Evolutionary conservation across 768 basidiomycete species (phyloP).

Genomic region (Mrakia blollopis): DNA sequence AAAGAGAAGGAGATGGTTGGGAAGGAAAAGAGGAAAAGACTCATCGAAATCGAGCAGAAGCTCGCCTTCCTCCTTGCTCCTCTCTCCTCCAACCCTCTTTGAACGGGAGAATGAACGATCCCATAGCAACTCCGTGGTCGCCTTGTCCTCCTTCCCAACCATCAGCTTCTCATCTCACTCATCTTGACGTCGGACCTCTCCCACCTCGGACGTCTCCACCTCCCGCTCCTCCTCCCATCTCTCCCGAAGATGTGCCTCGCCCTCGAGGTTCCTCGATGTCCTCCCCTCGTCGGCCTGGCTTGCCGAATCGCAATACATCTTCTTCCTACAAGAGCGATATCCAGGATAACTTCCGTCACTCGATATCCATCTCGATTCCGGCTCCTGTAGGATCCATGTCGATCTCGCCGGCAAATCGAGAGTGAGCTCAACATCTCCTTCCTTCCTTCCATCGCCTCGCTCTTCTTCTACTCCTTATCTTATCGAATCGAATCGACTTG

Average conservation of each 20-base stretch:
- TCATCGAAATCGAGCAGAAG: not conserved
- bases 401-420: slow-evolving; percentile 30
- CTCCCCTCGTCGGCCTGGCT: not conserved
- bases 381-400: slow-evolving; percentile 31
- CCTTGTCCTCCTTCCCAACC: not conserved
- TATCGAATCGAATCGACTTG: no score
- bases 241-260: not conserved
- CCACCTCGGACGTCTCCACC: not conserved
- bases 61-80: not conserved
- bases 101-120: slow-evolving; percentile 8
- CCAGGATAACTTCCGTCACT: slow-evolving; percentile 25
- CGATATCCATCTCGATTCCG: slow-evolving; percentile 24
- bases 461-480: no score
- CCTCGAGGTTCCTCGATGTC: not conserved
- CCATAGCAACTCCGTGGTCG: not conserved
- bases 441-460: not conserved
- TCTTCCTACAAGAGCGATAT: not conserved
- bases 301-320: not conserved
- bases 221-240: not conserved
- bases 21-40: not conserved
- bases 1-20: no score
- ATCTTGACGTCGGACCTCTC: not conserved
- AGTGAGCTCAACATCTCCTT: slow-evolving; percentile 1
- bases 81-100: not conserved
- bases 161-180: not conserved